Conservation (phyloP, 257 asterid genomes). For the Vinca minor region DNA sequence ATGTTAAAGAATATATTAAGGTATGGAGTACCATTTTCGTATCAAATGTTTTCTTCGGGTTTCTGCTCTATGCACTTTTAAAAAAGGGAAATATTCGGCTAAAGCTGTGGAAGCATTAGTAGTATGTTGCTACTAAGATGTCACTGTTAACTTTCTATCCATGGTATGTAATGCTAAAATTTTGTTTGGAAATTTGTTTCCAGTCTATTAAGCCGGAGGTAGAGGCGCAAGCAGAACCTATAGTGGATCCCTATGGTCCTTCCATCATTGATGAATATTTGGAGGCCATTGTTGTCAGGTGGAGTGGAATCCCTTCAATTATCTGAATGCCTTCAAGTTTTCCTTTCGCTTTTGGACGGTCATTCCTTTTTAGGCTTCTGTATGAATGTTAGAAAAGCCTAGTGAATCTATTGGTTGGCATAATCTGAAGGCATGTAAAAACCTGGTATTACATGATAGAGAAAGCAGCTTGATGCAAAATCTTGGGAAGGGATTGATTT, state of each 20-base stretch:
- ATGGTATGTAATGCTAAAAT: conserved; percentile 4
- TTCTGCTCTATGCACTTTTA: conserved; percentile 1
- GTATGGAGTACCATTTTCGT: conserved; percentile 21
- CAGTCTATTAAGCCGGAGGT: conserved; percentile 76
- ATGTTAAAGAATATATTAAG: conserved; percentile 72
- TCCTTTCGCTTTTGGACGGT: background rate
- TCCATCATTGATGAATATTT: conserved; percentile 62
- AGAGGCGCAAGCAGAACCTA: conserved; percentile 65
- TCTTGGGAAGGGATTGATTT: no score
- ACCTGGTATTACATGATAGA: no score
- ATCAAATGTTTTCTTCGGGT: background rate
- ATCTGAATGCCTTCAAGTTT: background rate
- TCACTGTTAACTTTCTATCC: background rate
- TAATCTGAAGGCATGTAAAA: no score
- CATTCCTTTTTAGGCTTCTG: conserved; percentile 1
- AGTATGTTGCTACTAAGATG: background rate
- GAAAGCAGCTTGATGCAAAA: no score
- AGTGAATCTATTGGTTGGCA: background rate
- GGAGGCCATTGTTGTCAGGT: conserved; percentile 97
- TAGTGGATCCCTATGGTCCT: conserved; percentile 87
- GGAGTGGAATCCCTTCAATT: no score
- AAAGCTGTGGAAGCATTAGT: background rate
- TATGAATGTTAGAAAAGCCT: background rate
- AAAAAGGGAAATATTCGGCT: background rate
- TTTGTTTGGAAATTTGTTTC: conserved; percentile 14